Evolutionary conservation across 768 basidiomycete genomes (phyloP).

Genomic region (Suillus fuscotomentosus): DNA sequence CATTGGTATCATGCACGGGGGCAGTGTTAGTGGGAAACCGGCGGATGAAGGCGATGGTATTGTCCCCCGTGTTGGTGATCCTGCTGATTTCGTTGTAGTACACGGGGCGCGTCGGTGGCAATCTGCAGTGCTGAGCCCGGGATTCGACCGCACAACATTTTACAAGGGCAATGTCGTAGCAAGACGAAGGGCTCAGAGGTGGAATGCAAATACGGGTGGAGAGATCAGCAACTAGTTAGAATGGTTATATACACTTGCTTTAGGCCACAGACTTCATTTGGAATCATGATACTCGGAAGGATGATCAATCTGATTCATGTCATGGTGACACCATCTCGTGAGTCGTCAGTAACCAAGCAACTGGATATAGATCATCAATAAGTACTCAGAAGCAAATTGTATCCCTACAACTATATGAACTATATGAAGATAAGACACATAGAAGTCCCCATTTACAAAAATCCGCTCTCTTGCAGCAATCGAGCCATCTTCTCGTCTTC

Average conservation of each 20-base stretch:
- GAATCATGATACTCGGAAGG: background rate
- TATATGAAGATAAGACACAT: background rate
- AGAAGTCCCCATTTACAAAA: constrained; percentile 46
- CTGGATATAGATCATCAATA: background rate
- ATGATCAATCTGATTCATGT: background rate
- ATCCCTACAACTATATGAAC: background rate
- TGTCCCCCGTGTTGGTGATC: constrained; percentile 38
- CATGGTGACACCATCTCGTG: background rate
- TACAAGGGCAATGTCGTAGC: constrained; percentile 16
- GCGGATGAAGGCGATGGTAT: constrained; percentile 21
- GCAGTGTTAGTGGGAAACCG: constrained; percentile 17
- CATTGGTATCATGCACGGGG: constrained; percentile 33
- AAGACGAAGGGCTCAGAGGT: constrained; percentile 14
- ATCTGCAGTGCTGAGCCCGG: constrained; percentile 49
- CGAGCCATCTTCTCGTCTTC: constrained; percentile 98
- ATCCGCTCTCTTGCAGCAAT: constrained; percentile 84
- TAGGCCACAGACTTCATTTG: background rate
- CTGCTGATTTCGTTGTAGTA: constrained; percentile 59
- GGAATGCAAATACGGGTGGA: constrained; percentile 9
- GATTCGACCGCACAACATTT: constrained; percentile 23
- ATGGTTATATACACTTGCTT: background rate
- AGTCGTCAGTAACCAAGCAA: background rate
- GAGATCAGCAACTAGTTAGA: background rate
- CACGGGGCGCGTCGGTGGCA: constrained; percentile 45
- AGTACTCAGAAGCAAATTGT: background rate